Evolutionary conservation across 345 rosid genomes (phyloP), one percentile per base, ranked within the genome.

Genomic region (Clausena lansium): DNA sequence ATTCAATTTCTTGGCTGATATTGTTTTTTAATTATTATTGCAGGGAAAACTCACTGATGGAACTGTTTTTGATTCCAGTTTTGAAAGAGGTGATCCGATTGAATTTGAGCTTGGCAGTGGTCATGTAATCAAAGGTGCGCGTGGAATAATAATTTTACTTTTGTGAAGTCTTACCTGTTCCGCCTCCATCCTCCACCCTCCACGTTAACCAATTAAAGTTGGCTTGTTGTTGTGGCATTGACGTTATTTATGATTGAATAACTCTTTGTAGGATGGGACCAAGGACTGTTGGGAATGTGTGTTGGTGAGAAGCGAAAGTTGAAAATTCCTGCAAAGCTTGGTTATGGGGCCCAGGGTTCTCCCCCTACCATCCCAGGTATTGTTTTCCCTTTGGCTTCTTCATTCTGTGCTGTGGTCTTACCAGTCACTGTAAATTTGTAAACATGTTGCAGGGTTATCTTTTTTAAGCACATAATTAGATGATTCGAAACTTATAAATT

Each of bases 31-130:
- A 57, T 35, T 54, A 9, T 57, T 61, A 32, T 15, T 78, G 77
- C 89, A 95, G 99, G 99, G 98, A 75, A 89, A 87, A 78, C 94
- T 95, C 78, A 91, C 97, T 6, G 99, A 95, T 88, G 99, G 95
- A 81, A 90, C 91, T 69, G 96, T 93, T 59, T 95, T 95, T 55
- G 99, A 95, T 86, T 95, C 99, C 81, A 93, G 99, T 81, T 95
- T 88, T 82, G 98, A 95, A 79, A 95, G 99, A 81, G 97, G 91
- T 74, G 98, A 95, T 84, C 99, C 99, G 25, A 90, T 95, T 85
- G 98, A 88, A 83, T 95, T 95, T 81, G 95, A 91, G 91, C 93
- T 95, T 78, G 99, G 99, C 50, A 86, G 82, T 80, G 98, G 99
- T 77, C 98, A 92, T 85, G 99, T 96, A 59, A 96, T 96, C 81